Base-by-base conservation (phyloP, 2,329 filamentous ascomycete species). In the Fusarium xylarioides region DNA sequence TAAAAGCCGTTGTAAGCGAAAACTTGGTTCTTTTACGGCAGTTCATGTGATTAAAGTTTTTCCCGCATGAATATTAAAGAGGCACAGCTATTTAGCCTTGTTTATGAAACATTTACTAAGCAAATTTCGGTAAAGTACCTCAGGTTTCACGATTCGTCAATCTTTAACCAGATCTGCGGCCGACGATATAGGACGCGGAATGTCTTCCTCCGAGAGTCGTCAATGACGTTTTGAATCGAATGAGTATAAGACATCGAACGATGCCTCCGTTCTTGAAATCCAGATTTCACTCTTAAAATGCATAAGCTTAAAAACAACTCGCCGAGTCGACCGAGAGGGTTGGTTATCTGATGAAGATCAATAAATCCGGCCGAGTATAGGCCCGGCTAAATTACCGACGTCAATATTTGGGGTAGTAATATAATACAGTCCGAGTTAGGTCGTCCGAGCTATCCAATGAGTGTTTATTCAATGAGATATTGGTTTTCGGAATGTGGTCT, bases 401-500 rank as follows among this genome's bases (percentile, higher is more conserved):
- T 28, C 40, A 28, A 57, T 49, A 49, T 28, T 35, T 15, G 23
- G 40, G 19, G 40, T 28, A n/a, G 54, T 28, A 35, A 35, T 49
- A 57, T 49, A 57, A 46, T 35, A 64, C 16, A 15, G 11, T 42
- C 60, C 59, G 21, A 47, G 21, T 65, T 47, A 35, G 60, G 38
- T 26, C 34, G 18, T 56, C 60, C 60, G 40, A 12, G 4, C 21
- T 40, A 4, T 28, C 37, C 5, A 56, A 56, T 43, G 7, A 16
- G 4, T 57, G 19, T 12, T 16, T 5, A 21, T n/a, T n/a, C 35
- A 50, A 18, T 42, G 38, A 46, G 14, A 40, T 30, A 35, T 35
- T 40, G 52, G 18, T 34, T 12, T n/a, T 40, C 64, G 64, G 64
- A 67, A 46, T 67, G 44, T 67, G 18, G 38, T 21, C 44, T 66